phyloP scores from a whole-genome alignment of 768 basidiomycete species.

The Hirschioporus abietinus region DNA sequence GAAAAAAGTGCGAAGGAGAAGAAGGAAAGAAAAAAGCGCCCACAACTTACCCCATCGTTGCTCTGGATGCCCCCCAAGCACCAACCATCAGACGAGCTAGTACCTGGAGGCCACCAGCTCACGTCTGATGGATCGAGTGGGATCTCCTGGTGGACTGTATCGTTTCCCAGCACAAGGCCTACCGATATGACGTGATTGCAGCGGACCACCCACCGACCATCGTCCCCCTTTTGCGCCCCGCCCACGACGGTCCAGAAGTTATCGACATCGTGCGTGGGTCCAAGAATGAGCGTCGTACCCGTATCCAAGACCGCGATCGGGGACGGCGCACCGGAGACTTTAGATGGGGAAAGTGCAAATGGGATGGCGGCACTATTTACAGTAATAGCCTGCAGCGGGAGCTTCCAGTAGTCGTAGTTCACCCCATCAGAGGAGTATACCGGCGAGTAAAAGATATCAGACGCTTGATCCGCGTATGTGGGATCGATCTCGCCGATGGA shows the following conservation, averaged over 20 bases:
- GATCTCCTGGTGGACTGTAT: constrained; percentile 30
- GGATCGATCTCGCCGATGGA: constrained; percentile 48
- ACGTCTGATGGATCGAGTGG: constrained; percentile 47
- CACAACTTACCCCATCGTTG: constrained; percentile 38
- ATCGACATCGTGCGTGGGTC: constrained; percentile 45
- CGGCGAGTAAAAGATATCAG: constrained; percentile 30
- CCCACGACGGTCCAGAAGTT: constrained; percentile 48
- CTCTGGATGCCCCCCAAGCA: constrained; percentile 54
- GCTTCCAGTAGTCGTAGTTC: constrained; percentile 54
- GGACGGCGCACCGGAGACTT: constrained; percentile 32
- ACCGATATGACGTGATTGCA: constrained; percentile 45
- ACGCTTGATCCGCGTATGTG: constrained; percentile 24
- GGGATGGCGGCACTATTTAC: constrained; percentile 30
- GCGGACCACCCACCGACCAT: constrained; percentile 42
- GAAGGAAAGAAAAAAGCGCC: constrained; percentile 6
- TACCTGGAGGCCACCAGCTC: constrained; percentile 39
- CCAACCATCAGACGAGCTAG: constrained; percentile 37
- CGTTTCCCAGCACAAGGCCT: constrained; percentile 39
- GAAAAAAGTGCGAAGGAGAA: constrained; percentile 2
- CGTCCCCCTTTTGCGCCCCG: constrained; percentile 30
- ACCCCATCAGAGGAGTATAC: constrained; percentile 32
- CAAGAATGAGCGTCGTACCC: constrained; percentile 53
- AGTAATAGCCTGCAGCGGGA: constrained; percentile 40
- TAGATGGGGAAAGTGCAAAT: constrained; percentile 40
- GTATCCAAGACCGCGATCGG: constrained; percentile 60